Evolutionary conservation across 208 protist genomes (phyloP).

Genomic region (Strigomonas galati): DNA sequence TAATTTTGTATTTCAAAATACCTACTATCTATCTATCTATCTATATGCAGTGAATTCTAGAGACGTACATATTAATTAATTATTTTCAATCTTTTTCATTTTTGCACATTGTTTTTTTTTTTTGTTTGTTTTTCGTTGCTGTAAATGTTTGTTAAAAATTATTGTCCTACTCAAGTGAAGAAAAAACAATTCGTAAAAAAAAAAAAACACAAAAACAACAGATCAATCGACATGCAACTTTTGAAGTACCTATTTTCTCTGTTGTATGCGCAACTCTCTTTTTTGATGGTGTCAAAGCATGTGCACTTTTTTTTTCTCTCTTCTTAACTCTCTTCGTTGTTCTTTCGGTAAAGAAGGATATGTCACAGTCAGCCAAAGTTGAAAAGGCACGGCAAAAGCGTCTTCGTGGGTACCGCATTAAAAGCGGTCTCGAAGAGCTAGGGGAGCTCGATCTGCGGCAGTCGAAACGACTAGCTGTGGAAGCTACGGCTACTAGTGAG

Average conservation of each 20-base stretch:
- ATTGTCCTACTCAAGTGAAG: background rate
- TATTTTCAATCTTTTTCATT: slow-evolving; percentile 3
- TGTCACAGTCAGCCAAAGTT: background rate
- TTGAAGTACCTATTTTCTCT: background rate
- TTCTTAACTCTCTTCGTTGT: background rate
- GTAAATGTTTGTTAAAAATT: background rate
- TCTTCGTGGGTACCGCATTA: slow-evolving; percentile 4
- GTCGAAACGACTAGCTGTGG: background rate
- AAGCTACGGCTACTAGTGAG: background rate
- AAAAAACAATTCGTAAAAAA: slow-evolving; percentile 2
- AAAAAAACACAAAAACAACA: slow-evolving; percentile 5
- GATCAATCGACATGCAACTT: background rate
- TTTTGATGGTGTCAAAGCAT: background rate
- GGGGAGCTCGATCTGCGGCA: background rate
- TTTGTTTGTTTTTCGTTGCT: background rate
- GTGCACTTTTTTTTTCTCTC: background rate
- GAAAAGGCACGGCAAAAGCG: background rate
- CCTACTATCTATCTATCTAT: background rate
- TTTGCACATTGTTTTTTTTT: slow-evolving; percentile 16
- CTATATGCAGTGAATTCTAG: background rate
- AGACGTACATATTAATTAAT: background rate
- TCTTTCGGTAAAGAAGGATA: too few species aligned
- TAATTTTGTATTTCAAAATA: background rate
- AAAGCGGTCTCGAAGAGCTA: slow-evolving; percentile 3
- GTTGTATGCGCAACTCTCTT: background rate